These are phyloP conservation scores for Tremellales sp. DNA, from an alignment of 1,284 basidiomycete genomes.

Conservation along the genomic window DNA sequence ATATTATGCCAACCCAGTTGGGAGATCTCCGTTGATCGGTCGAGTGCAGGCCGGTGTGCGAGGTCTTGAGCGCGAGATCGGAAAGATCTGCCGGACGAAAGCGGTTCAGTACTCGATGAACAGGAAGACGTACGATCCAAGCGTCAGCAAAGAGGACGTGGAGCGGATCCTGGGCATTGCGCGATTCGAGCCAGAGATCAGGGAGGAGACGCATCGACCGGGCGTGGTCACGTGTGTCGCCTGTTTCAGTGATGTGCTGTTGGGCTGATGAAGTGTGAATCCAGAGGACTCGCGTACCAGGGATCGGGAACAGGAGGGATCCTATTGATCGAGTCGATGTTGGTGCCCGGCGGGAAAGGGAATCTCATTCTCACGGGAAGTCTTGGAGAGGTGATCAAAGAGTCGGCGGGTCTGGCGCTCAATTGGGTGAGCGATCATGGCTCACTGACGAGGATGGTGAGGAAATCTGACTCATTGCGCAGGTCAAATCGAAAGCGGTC, in stretches of 20 bases:
- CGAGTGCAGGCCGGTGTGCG: slow-evolving; percentile 93
- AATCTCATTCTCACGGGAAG: slow-evolving; percentile 65
- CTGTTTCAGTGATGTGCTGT: neutral
- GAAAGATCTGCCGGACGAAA: slow-evolving; percentile 76
- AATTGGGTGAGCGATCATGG: slow-evolving; percentile 17
- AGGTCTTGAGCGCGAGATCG: slow-evolving; percentile 80
- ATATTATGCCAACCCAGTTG: slow-evolving; percentile 61
- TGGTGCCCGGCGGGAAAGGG: slow-evolving; percentile 39
- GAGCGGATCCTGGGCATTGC: slow-evolving; percentile 79
- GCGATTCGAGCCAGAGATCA: slow-evolving; percentile 69
- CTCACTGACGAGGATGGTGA: neutral
- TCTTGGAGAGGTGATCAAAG: slow-evolving; percentile 90
- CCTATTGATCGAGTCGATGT: slow-evolving; percentile 55
- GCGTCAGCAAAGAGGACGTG: slow-evolving; percentile 68
- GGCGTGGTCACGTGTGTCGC: slow-evolving; percentile 40
- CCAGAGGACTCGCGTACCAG: slow-evolving; percentile 38
- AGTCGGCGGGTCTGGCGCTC: slow-evolving; percentile 85
- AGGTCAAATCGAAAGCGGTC: slow-evolving; percentile 81
- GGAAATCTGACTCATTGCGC: slow-evolving; percentile 37
- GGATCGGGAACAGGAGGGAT: slow-evolving; percentile 78
- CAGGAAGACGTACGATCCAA: slow-evolving; percentile 55
- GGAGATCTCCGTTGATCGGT: slow-evolving; percentile 36
- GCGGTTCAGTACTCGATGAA: slow-evolving; percentile 74
- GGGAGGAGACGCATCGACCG: slow-evolving; percentile 26
- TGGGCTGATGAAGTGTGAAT: neutral